Base-by-base conservation (phyloP, 2,329 filamentous ascomycete species). In the Phyllosticta citribraziliensis region DNA sequence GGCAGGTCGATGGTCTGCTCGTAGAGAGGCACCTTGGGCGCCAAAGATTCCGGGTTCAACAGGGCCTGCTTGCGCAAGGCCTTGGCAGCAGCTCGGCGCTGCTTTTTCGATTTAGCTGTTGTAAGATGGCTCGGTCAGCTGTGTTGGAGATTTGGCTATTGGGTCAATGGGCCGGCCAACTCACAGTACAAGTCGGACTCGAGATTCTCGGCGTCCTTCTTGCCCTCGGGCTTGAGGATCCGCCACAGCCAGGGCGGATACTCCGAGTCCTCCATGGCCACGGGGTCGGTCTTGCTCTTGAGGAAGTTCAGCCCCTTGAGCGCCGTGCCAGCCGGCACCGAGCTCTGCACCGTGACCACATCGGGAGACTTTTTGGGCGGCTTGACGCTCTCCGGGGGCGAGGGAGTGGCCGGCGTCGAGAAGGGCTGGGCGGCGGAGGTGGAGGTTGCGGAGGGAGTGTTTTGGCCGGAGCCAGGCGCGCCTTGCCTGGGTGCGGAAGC, bases 241-340 rank as follows among this genome's bases (percentile, higher is more conserved):
- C 75, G 79, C 90, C 90, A 95, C 64, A 95, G 74, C 90, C 90
- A 95, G 24, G 78, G 79, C 2, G 90, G 90, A 74, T 95, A 95
- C 64, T 88, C 88, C 22, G 84, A 79, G 67, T 95, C 90, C 35
- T 85, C 79, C 68, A 86, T 73, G 10, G 90, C 90, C 5, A 93
- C 78, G 0, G 90, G 89, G 70, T 93, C 89, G 40, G 80, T 76
- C 69, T 82, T 82, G 66, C 83, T 84, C 78, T 94, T 94, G 69
- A 86, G 75, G 74, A 88, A 93, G 74, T 91, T 93, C 61, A 95
- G 77, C 1, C 89, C 89, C 60, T 79, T 84, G 52, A 95, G 78
- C 14, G 85, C 75, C 14, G 87, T 90, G 35, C 90, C 90, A 5
- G 85, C 84, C 2, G 80, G 77, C 67, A 88, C 86, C 27, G 80